Evolutionary conservation across 257 asterid genomes (phyloP).

Genomic region (Solanum medicagineum): DNA sequence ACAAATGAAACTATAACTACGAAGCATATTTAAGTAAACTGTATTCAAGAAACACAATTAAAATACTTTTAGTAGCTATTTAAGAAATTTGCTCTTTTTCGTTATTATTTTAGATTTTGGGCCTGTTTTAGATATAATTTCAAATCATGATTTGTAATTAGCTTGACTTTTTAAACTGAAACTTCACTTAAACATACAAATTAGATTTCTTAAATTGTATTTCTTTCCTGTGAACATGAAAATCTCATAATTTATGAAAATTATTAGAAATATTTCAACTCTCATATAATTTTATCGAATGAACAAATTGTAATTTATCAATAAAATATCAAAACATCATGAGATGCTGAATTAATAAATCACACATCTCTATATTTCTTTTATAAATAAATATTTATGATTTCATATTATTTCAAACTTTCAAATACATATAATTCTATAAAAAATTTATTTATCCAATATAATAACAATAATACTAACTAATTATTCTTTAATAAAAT

Average conservation of each 20-base stretch:
- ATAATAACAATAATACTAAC: neutral
- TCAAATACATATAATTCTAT: neutral
- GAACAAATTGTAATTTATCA: neutral
- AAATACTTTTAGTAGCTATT: too few species aligned
- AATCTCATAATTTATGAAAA: neutral
- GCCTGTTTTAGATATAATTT: too few species aligned
- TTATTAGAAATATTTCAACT: neutral
- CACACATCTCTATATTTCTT: neutral
- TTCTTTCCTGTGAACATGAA: neutral
- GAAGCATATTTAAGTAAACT: too few species aligned
- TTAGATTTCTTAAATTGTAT: neutral
- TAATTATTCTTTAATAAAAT: neutral
- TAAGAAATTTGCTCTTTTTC: too few species aligned
- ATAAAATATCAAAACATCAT: neutral
- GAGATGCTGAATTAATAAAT: neutral
- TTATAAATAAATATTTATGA: too few species aligned
- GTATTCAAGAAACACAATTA: too few species aligned
- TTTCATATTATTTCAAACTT: neutral
- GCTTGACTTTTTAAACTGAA: too few species aligned
- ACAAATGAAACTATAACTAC: too few species aligned
- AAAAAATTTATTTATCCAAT: neutral
- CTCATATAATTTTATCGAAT: neutral
- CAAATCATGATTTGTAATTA: too few species aligned
- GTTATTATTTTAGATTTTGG: too few species aligned
- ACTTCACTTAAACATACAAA: neutral